Evolutionary conservation across 139 green algal species (phyloP), one percentile per base, ranked within the genome.

Genomic region (Bryopsis sp.): DNA sequence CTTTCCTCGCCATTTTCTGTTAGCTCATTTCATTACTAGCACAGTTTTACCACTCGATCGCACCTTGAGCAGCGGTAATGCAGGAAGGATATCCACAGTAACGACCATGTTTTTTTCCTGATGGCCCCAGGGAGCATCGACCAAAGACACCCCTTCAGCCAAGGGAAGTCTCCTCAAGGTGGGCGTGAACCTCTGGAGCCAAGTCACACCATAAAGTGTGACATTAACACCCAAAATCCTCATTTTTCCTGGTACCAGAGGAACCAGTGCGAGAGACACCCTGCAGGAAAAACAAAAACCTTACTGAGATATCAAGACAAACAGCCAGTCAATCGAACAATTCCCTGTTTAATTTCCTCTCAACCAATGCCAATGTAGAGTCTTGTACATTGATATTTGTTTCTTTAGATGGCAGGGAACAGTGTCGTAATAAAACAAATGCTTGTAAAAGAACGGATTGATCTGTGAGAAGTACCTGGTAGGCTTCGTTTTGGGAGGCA

Each of bases 101-200:
- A 54, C 62, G 38, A 69, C 35, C 37, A 69, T 69, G 62, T 69
- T 50, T 11, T 69, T 32, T n/a, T 69, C 62, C 15, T 5, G 35
- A n/a, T n/a, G n/a, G 3, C 39, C 62, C 37, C 37, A 50, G 35
- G 48, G 31, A 54, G 37, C 7, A 36, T 69, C 62, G 3, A 57
- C 62, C 5, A 54, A 36, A n/a, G 7, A 7, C 24, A 69, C 3
- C 3, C 37, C 37, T n/a, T 7, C 8, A 4, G 15, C 4, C 19
- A 35, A 36, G 19, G 62, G 62, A 7, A 69, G 35, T 50, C n/a
- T 54, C 3, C 62, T 6, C 8, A 69, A 36, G 37, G 8, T 69
- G 5, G 62, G 15, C 3, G 54, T 36, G 29, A 69, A 69, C 28
- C 62, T 6, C 37, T 69, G 62, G 7, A 58, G 37, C 62, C 62